Evolutionary conservation across 179 eudicot species (phyloP).

Genomic region (Carnegiea gigantea): DNA sequence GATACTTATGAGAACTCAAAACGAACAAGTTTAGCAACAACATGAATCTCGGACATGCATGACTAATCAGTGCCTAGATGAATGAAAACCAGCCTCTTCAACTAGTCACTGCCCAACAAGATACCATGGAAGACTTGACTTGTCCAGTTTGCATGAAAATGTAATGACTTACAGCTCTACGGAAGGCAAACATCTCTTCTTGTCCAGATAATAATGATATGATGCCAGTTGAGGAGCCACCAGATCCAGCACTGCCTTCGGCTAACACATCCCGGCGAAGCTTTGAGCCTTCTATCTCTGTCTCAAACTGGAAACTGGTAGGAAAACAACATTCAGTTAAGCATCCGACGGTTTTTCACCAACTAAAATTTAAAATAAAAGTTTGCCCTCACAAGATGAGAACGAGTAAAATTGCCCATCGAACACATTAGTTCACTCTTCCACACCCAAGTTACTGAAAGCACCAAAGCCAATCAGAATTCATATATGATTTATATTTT

Average conservation of each 20-base stretch:
- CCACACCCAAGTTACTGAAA: background rate
- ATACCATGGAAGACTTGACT: background rate
- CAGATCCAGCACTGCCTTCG: slow-evolving; percentile 67
- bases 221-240: slow-evolving; percentile 66
- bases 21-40: background rate
- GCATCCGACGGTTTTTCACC: background rate
- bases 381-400: background rate
- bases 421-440: background rate
- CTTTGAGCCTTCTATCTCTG: slow-evolving; percentile 80
- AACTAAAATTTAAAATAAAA: background rate
- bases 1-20: background rate
- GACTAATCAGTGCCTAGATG: background rate
- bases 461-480: slow-evolving; percentile 8
- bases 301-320: slow-evolving; percentile 92
- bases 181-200: slow-evolving; percentile 97
- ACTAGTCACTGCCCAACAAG: background rate
- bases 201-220: slow-evolving; percentile 74
- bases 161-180: slow-evolving; percentile 75
- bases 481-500: background rate
- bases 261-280: slow-evolving; percentile 86
- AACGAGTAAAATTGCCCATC: background rate
- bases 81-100: background rate
- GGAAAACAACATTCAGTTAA: slow-evolving; percentile 7
- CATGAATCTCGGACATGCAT: background rate
- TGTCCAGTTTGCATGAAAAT: background rate